Conservation (phyloP, 257 asterid genomes). For the Buddleja alternifolia region DNA sequence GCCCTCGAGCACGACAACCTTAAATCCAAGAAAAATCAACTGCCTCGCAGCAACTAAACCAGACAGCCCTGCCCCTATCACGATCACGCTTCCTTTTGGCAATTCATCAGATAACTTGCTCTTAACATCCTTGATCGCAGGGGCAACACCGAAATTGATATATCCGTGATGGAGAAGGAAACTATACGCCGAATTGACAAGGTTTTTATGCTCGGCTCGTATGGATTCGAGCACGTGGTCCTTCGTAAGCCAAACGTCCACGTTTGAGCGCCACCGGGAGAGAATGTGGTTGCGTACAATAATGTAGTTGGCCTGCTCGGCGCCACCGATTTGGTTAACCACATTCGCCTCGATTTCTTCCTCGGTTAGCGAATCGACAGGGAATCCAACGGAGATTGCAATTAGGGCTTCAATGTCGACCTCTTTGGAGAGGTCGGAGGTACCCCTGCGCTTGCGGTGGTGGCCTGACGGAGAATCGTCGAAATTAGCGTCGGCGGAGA, state of each 20-base stretch:
- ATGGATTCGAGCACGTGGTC: conserved; percentile 93
- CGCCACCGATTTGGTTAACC: conserved; percentile 78
- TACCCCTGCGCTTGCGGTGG: conserved; percentile 54
- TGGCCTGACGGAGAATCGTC: conserved; percentile 48
- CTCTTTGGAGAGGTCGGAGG: conserved; percentile 77
- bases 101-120: conserved; percentile 43
- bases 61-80: conserved; percentile 87
- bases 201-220: conserved; percentile 85
- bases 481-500: conserved; percentile 43
- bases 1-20: conserved; percentile 87
- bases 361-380: conserved; percentile 89
- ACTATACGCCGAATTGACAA: conserved; percentile 76
- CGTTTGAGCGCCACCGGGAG: conserved; percentile 87
- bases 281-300: conserved; percentile 92
- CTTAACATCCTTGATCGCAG: conserved; percentile 72
- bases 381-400: conserved; percentile 94
- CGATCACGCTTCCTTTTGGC: conserved; percentile 63
- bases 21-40: conserved; percentile 81
- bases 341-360: conserved; percentile 97
- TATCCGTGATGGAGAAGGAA: conserved; percentile 88
- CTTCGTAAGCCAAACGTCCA: conserved; percentile 81
- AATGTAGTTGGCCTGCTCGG: conserved; percentile 89
- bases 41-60: conserved; percentile 94
- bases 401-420: conserved; percentile 90
- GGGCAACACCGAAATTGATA: conserved; percentile 85